phyloP scores from a whole-genome alignment of 768 basidiomycete genomes.

The Tricholoma bakamatsutake region DNA sequence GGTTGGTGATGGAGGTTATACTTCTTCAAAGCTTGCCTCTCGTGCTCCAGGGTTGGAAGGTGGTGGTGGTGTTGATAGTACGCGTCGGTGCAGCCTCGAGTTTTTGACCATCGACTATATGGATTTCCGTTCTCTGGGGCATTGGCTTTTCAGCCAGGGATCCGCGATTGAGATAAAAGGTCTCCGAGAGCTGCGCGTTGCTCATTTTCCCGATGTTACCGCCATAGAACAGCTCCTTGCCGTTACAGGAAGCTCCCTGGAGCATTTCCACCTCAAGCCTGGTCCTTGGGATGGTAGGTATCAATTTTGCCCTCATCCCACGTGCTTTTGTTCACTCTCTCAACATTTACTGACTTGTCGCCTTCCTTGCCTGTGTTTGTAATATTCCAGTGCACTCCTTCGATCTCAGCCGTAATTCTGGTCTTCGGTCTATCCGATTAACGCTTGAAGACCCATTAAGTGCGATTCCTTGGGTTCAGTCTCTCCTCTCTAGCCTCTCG shows the following conservation, averaged over 20 bases:
- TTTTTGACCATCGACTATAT: conserved; percentile 38
- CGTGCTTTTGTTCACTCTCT: not conserved
- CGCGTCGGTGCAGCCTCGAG: conserved; percentile 19
- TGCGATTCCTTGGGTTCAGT: conserved; percentile 32
- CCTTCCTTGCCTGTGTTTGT: not conserved
- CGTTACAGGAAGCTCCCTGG: conserved; percentile 29
- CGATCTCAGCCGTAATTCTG: conserved; percentile 28
- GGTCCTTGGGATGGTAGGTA: conserved; percentile 34
- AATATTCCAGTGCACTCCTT: conserved; percentile 28
- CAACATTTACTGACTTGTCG: not conserved
- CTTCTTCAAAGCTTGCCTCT: not conserved
- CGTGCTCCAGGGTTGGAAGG: not conserved
- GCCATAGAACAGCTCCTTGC: conserved; percentile 31
- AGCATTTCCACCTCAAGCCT: conserved; percentile 40
- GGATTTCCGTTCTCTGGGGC: conserved; percentile 28
- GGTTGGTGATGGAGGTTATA: conserved; percentile 18
- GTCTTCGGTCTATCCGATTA: conserved; percentile 33
- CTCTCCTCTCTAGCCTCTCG: conserved; percentile 26
- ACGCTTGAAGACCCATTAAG: conserved; percentile 34
- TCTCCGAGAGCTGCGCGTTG: conserved; percentile 37
- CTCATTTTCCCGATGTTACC: conserved; percentile 32
- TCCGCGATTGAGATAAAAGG: conserved; percentile 28
- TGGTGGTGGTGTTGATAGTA: not conserved
- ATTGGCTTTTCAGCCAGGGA: conserved; percentile 30
- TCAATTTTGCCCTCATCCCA: not conserved